Evolutionary conservation across 768 basidiomycete genomes (phyloP).

Genomic region (Tulasnella sp.): DNA sequence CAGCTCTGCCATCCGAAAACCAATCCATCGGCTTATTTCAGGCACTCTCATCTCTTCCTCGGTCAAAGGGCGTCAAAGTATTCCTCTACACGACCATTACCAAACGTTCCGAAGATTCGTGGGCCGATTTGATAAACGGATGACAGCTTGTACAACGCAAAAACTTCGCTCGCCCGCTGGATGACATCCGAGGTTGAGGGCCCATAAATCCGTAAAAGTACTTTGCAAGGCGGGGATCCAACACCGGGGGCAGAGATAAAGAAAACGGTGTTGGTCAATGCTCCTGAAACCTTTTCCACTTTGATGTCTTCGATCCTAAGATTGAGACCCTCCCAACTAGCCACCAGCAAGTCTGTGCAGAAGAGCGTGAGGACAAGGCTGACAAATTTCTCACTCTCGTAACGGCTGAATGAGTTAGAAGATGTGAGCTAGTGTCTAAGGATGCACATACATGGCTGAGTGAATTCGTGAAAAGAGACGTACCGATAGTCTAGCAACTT

Average conservation of each 20-base stretch:
- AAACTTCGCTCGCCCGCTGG: slow-evolving; percentile 80
- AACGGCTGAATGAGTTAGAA: slow-evolving; percentile 47
- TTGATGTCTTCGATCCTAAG: slow-evolving; percentile 41
- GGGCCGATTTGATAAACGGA: slow-evolving; percentile 86
- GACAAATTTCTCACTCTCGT: slow-evolving; percentile 57
- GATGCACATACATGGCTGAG: not conserved
- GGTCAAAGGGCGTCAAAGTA: slow-evolving; percentile 83
- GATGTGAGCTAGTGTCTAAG: not conserved
- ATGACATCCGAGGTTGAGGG: slow-evolving; percentile 80
- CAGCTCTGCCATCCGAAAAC: slow-evolving; percentile 91
- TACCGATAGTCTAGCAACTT: slow-evolving; percentile 64
- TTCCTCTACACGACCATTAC: slow-evolving; percentile 92
- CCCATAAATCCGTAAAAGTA: slow-evolving; percentile 91
- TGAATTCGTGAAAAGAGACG: slow-evolving; percentile 36
- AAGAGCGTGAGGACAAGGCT: slow-evolving; percentile 54
- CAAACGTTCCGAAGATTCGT: slow-evolving; percentile 88
- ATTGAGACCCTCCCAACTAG: slow-evolving; percentile 47
- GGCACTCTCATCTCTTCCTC: slow-evolving; percentile 74
- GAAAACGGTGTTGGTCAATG: slow-evolving; percentile 93
- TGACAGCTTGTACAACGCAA: slow-evolving; percentile 83
- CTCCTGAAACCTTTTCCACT: slow-evolving; percentile 81
- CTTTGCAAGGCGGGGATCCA: slow-evolving; percentile 43
- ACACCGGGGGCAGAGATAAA: slow-evolving; percentile 72
- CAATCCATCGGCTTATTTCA: slow-evolving; percentile 76
- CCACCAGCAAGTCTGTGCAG: slow-evolving; percentile 49